Base-by-base conservation (phyloP, 331 rosid species). In the Quercus lobata region DNA sequence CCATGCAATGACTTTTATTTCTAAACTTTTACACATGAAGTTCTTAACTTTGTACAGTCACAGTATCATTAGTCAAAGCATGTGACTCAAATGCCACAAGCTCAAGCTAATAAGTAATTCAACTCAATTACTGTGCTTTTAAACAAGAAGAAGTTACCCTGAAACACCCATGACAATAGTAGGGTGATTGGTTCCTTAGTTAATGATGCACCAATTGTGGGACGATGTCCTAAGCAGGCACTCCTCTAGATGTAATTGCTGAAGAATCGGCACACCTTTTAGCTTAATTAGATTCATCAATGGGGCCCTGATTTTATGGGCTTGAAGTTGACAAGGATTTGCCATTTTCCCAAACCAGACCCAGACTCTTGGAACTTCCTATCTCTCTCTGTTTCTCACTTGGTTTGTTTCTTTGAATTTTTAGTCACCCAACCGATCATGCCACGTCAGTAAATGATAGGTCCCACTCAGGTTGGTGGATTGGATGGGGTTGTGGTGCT, bases 121-220 rank as follows among this genome's bases (percentile, higher is more conserved):
- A 49, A 60, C n/a, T 35, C 3, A 34, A 35, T 35, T 9, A 19
- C 53, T 34, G 16, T 8, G 37, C 27, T 19, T 68, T 19, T 4
- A 68, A 5, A 0, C 12, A 41, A 57, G 52, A 52, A 52, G 54
- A 8, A 78, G 5, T 58, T 89, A 92, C 98, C 97, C 98, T 30
- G 97, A 92, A 80, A 92, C 71, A 78, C 97, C 97, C 98, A 94
- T 92, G 57, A 92, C 95, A 61, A 94, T 76, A 29, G 88, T 30
- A 44, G 93, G 89, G 70, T 78, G 75, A 58, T 8, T 44, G 25
- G 97, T 92, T 69, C 97, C 97, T 57, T 91, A 93, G 71, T 94
- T 94, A n/a, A 92, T 72, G 57, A 94, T 86, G 83, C 98, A 94
- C 98, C 97, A 94, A 85, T 94, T 94, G 68, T 89, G 87, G 0